phyloP scores from a whole-genome alignment of 1,139 yeast genomes.

The Pichia inconspicua region DNA sequence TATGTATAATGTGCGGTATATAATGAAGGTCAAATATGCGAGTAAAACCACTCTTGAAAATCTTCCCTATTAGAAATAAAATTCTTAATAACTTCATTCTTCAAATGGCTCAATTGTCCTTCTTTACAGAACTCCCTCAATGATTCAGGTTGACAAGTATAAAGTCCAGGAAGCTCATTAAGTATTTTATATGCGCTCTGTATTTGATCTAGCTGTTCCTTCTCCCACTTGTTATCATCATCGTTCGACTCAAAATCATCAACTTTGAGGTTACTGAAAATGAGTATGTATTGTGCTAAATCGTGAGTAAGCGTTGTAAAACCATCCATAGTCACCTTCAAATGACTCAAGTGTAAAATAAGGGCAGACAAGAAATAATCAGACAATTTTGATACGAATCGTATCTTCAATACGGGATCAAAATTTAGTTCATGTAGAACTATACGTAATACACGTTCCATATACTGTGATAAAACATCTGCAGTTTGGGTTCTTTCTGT shows the following conservation, averaged over 20 bases:
- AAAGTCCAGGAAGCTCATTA: conserved; percentile 78
- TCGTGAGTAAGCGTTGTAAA: conserved; percentile 83
- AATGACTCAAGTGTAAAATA: conserved; percentile 68
- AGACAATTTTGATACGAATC: conserved; percentile 42
- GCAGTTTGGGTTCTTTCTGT: conserved; percentile 63
- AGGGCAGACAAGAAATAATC: conserved; percentile 50
- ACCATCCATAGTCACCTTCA: conserved; percentile 71
- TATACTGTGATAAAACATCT: conserved; percentile 48
- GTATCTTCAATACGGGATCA: conserved; percentile 18
- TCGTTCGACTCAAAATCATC: conserved; percentile 1
- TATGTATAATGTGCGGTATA: not conserved
- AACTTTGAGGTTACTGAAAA: conserved; percentile 52
- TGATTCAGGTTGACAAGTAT: conserved; percentile 70
- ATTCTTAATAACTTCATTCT: conserved; percentile 39
- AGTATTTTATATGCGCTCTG: conserved; percentile 65
- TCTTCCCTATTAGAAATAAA: conserved; percentile 16
- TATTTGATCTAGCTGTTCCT: conserved; percentile 29
- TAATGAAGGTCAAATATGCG: conserved; percentile 13
- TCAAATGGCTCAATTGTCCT: conserved; percentile 67
- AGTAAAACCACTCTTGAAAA: conserved; percentile 18
- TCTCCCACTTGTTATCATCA: conserved; percentile 9
- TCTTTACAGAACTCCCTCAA: conserved; percentile 75
- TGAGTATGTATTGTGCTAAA: conserved; percentile 67
- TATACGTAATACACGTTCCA: conserved; percentile 15
- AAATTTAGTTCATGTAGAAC: conserved; percentile 15